phyloP scores from a whole-genome alignment of 2,329 filamentous ascomycete genomes.

The Fusarium sp. region DNA sequence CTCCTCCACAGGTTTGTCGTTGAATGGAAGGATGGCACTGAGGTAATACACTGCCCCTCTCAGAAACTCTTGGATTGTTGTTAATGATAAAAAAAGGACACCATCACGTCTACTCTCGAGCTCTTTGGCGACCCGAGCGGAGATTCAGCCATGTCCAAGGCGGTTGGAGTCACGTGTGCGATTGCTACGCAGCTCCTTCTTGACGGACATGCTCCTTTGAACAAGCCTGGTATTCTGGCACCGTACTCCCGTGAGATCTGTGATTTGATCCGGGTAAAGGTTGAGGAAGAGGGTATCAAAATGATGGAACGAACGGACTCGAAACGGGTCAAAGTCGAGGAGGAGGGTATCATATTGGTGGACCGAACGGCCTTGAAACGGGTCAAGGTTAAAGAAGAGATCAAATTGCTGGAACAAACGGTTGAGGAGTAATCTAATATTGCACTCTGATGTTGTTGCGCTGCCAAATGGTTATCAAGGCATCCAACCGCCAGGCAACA shows the following conservation, averaged over 20 bases:
- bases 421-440: neutral
- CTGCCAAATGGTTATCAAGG: neutral
- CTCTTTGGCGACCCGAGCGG: slow-evolving; percentile 76
- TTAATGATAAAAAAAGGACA: slow-evolving; percentile 38
- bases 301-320: neutral
- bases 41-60: slow-evolving; percentile 18
- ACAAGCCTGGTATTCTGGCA: slow-evolving; percentile 30
- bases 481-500: no score
- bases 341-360: no score
- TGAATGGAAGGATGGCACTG: slow-evolving; percentile 71
- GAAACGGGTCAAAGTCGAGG: no score
- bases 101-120: slow-evolving; percentile 71
- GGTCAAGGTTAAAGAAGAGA: neutral
- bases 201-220: slow-evolving; percentile 55
- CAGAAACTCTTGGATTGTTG: neutral
- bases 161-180: slow-evolving; percentile 76
- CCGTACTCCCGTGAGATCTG: slow-evolving; percentile 32
- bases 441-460: neutral
- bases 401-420: no score
- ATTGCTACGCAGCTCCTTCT: slow-evolving; percentile 73
- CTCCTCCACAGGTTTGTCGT: slow-evolving; percentile 51
- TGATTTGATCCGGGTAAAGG: slow-evolving; percentile 11
- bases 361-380: no score
- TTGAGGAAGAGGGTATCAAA: slow-evolving; percentile 22
- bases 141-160: slow-evolving; percentile 76